A percentile compares a stretch with the other conserved stretches of the same genome.
Evolutionary conservation across 2,329 filamentous ascomycete species (phyloP).

Genomic region (Calonectria montana): DNA sequence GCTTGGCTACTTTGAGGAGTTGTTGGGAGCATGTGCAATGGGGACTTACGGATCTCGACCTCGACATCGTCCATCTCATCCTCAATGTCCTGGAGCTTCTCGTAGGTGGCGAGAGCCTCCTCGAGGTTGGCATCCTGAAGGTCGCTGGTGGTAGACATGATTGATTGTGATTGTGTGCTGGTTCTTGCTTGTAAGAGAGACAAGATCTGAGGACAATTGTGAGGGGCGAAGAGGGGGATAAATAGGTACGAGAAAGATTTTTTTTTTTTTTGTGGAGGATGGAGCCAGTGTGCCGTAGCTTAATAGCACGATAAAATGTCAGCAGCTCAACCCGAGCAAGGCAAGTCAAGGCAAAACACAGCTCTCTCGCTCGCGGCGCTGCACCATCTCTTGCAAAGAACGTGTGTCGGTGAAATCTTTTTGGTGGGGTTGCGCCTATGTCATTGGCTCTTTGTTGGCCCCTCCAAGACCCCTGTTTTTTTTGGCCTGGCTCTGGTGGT

Average conservation of each 20-base stretch:
- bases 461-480: conserved; percentile 37
- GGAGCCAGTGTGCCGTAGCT: conserved; percentile 11
- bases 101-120: conserved; percentile 68
- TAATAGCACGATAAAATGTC: neutral
- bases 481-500: conserved; percentile 7
- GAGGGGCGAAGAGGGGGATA: neutral
- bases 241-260: conserved; percentile 12
- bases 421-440: conserved; percentile 44
- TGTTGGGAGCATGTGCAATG: neutral
- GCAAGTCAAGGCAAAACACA: conserved; percentile 20
- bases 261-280: conserved; percentile 23
- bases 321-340: conserved; percentile 10
- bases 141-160: conserved; percentile 50
- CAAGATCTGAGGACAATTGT: neutral
- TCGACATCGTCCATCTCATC: conserved; percentile 87
- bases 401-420: conserved; percentile 40
- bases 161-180: conserved; percentile 27
- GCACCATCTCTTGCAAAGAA: neutral
- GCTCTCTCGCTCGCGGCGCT: conserved; percentile 27
- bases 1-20: neutral
- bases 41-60: conserved; percentile 79
- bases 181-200: neutral
- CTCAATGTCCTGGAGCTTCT: conserved; percentile 84
- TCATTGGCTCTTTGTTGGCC: conserved; percentile 39
- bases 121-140: conserved; percentile 48